Evolutionary conservation across 208 protist genomes (phyloP).

Genomic region (Novymonas esmeraldas): DNA sequence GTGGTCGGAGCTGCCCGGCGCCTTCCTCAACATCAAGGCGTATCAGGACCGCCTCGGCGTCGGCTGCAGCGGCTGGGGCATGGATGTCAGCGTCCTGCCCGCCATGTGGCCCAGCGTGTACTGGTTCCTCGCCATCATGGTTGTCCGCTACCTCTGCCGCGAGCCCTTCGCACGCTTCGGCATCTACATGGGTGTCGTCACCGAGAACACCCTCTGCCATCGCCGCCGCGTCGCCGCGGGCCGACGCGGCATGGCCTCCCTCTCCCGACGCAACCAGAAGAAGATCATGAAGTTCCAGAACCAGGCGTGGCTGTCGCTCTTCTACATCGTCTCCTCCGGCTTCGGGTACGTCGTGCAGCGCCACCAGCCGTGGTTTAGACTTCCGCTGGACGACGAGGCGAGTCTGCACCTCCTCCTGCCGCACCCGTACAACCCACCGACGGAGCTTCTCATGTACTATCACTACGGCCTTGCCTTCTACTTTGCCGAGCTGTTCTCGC

Average conservation of each 20-base stretch:
- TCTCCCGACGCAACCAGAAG: constrained; percentile 34
- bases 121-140: constrained; percentile 53
- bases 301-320: constrained; percentile 69
- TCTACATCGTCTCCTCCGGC: constrained; percentile 53
- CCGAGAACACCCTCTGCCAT: constrained; percentile 33
- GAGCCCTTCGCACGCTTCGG: constrained; percentile 53
- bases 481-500: constrained; percentile 54
- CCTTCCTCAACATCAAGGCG: constrained; percentile 30
- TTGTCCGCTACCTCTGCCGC: constrained; percentile 50
- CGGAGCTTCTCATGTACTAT: constrained; percentile 61
- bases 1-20: constrained; percentile 24
- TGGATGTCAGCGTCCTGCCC: constrained; percentile 40
- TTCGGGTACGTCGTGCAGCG: constrained; percentile 64
- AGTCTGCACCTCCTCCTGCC: constrained; percentile 43
- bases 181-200: constrained; percentile 61
- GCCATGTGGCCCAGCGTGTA: constrained; percentile 37
- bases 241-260: constrained; percentile 29
- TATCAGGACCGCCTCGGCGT: constrained; percentile 28
- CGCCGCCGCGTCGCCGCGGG: constrained; percentile 23
- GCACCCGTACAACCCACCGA: constrained; percentile 56
- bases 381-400: constrained; percentile 45
- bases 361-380: constrained; percentile 59
- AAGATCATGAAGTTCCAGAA: constrained; percentile 76
- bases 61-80: constrained; percentile 40
- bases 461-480: constrained; percentile 75